These are phyloP conservation scores for Brassica hybrid DNA, from an alignment of 441 rosid species.

Conservation along the genomic window DNA sequence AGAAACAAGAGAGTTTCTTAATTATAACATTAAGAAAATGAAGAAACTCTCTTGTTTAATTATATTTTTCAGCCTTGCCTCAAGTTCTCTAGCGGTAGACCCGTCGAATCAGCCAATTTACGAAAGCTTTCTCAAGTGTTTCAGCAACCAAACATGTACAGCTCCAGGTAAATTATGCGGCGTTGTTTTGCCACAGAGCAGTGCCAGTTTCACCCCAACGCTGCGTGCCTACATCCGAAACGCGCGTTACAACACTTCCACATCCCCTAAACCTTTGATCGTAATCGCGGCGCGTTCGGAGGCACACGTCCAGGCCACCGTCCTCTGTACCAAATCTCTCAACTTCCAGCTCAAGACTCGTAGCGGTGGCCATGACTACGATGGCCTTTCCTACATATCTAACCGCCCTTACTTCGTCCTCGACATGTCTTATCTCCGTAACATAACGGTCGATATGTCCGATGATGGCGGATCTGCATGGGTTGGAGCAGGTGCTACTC, in stretches of 20 bases:
- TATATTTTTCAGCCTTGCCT: background rate
- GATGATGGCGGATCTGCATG: constrained; percentile 40
- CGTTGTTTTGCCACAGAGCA: constrained; percentile 9
- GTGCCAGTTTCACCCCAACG: constrained; percentile 33
- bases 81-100: constrained; percentile 5
- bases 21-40: background rate
- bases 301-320: constrained; percentile 48
- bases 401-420: constrained; percentile 47
- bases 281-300: constrained; percentile 40
- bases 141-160: constrained; percentile 14
- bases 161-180: constrained; percentile 7
- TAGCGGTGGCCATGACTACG: constrained; percentile 63
- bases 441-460: constrained; percentile 41
- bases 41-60: constrained; percentile 28
- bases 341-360: constrained; percentile 44
- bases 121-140: constrained; percentile 21
- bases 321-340: constrained; percentile 41
- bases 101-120: constrained; percentile 2
- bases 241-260: constrained; percentile 38
- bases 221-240: constrained; percentile 44
- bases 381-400: constrained; percentile 55
- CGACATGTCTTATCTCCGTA: constrained; percentile 52
- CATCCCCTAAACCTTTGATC: constrained; percentile 44
- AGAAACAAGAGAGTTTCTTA: constrained; percentile 32
- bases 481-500: constrained; percentile 56